Conservation (phyloP, 2,329 filamentous ascomycete species). For the Alternaria novae-zelandiae region DNA sequence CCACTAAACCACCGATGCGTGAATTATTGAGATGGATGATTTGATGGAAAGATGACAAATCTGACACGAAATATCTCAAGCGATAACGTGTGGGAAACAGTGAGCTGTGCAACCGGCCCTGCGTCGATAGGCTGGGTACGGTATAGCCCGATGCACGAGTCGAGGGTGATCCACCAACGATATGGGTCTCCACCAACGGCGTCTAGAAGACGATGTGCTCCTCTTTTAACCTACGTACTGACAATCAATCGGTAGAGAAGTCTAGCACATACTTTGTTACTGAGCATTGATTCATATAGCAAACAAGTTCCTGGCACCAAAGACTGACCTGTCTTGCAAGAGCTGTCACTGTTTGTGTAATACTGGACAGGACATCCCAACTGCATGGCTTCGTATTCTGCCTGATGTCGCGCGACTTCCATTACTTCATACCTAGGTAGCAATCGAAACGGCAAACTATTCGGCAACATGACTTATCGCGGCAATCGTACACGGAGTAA, state of each 20-base stretch:
- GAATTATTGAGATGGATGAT: neutral
- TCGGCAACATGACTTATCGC: neutral
- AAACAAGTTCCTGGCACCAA: accelerated
- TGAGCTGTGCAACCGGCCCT: neutral
- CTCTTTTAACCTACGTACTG: neutral
- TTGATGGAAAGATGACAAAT: neutral
- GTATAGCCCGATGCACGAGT: neutral
- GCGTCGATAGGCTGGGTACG: neutral
- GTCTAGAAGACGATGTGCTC: neutral
- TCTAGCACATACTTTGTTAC: neutral
- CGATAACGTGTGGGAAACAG: too few species aligned
- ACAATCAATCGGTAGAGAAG: neutral
- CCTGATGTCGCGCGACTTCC: neutral
- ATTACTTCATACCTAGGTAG: neutral
- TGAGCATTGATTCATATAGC: neutral
- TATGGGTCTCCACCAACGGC: neutral
- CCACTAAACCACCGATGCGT: constrained; percentile 37
- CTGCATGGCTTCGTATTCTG: neutral
- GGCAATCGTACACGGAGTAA: neutral
- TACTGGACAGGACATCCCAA: neutral
- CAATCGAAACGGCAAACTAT: neutral
- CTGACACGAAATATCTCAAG: too few species aligned
- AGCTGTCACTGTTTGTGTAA: neutral
- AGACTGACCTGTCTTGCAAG: neutral
- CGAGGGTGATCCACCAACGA: neutral